Conservation (phyloP, 495 filamentous ascomycete species). For the Thermothielavioides terrestris region DNA sequence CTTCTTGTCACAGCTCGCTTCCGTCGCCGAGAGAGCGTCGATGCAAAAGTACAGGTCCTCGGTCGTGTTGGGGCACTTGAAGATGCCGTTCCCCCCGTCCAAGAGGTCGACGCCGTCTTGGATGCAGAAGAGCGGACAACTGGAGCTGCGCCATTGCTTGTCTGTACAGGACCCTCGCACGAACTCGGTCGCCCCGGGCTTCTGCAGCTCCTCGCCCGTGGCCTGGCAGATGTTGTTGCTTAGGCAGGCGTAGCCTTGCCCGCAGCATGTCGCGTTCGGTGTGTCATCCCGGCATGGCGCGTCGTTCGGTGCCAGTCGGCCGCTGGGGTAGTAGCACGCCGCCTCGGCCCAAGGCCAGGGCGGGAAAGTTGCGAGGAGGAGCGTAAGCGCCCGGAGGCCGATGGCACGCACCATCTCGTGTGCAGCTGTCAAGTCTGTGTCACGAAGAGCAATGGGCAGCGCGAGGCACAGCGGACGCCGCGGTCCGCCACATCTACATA, state of each 20-base stretch:
- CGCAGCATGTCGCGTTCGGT: conserved; percentile 16
- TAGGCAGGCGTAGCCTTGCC: conserved; percentile 18
- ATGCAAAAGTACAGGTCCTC: conserved; percentile 16
- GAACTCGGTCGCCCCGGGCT: conserved; percentile 1
- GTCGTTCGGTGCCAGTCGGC: conserved; percentile 9
- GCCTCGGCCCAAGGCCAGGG: background rate
- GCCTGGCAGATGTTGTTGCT: conserved; percentile 12
- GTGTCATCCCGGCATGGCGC: conserved; percentile 9
- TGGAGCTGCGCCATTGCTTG: conserved; percentile 13
- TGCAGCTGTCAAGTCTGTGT: background rate
- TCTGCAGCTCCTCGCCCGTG: conserved; percentile 9
- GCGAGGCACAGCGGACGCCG: background rate
- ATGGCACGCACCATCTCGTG: background rate
- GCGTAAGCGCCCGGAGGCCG: background rate
- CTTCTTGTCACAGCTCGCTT: background rate
- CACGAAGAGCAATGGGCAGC: background rate
- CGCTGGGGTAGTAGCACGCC: conserved; percentile 19
- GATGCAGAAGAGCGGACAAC: conserved; percentile 17
- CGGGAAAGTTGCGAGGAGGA: background rate
- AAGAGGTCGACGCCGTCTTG: conserved; percentile 7
- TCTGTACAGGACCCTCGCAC: conserved; percentile 22
- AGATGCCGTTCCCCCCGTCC: conserved; percentile 13
- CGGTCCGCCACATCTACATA: no score
- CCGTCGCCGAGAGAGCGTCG: background rate
- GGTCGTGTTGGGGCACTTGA: conserved; percentile 7